Conservation (phyloP, 2,329 filamentous ascomycete species). For the Elsinoe batatas region DNA sequence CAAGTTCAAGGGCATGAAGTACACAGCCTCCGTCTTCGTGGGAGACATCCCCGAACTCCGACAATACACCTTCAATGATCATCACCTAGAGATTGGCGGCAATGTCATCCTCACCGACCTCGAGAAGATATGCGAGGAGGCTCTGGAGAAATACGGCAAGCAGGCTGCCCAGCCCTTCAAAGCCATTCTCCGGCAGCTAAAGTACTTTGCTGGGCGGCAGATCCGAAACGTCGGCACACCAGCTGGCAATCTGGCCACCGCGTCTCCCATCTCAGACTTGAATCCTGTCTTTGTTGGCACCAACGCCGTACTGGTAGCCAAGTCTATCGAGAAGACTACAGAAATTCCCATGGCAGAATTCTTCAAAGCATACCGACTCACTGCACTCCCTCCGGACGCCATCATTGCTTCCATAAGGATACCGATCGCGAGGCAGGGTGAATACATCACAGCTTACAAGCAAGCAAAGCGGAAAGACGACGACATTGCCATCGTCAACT, state of each 20-base stretch:
- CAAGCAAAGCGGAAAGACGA: constrained; percentile 96
- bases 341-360: constrained; percentile 89
- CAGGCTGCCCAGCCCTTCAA: constrained; percentile 66
- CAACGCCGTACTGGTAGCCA: constrained; percentile 71
- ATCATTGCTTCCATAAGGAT: constrained; percentile 83
- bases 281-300: constrained; percentile 90
- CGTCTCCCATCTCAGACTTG: constrained; percentile 90
- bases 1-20: constrained; percentile 93
- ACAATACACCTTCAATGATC: constrained; percentile 67
- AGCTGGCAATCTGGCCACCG: constrained; percentile 86
- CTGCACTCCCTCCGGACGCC: constrained; percentile 69
- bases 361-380: constrained; percentile 83
- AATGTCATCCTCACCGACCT: constrained; percentile 90
- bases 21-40: constrained; percentile 81
- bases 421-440: constrained; percentile 62
- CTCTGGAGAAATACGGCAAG: constrained; percentile 66
- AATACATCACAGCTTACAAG: constrained; percentile 86
- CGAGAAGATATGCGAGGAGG: constrained; percentile 71
- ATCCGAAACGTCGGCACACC: constrained; percentile 97
- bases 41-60: constrained; percentile 86
- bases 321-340: constrained; percentile 59
- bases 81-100: constrained; percentile 82
- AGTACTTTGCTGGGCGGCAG: constrained; percentile 88
- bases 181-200: constrained; percentile 88
- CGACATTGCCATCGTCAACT: constrained; percentile 94